A percentile compares a stretch with the other conserved stretches of the same genome.
Evolutionary conservation across 139 green algal genomes (phyloP).

Genomic region (Picochlorum sp.): DNA sequence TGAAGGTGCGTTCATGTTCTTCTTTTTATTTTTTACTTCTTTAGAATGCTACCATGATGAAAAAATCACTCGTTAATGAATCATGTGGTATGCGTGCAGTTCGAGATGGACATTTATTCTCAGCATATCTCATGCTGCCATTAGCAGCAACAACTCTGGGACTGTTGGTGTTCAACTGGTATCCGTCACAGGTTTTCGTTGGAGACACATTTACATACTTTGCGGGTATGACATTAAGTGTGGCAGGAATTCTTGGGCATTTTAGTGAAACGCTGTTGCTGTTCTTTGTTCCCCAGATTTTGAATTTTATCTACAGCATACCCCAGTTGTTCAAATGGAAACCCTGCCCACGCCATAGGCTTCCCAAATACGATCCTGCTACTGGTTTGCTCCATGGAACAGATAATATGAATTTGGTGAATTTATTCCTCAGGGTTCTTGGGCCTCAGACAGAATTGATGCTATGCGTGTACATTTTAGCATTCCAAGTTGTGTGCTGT

Average conservation of each 20-base stretch:
- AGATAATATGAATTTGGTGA: slow-evolving; percentile 94
- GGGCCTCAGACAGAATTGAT: slow-evolving; percentile 69
- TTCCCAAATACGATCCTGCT: slow-evolving; percentile 76
- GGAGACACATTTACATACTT: slow-evolving; percentile 99
- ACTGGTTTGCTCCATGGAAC: slow-evolving; percentile 67
- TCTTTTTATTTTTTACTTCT: too few relatives aligned
- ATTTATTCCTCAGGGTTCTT: slow-evolving; percentile 76
- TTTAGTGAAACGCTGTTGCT: slow-evolving; percentile 94
- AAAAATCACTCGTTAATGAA: not conserved
- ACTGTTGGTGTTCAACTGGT: slow-evolving; percentile 90
- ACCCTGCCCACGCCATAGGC: slow-evolving; percentile 85
- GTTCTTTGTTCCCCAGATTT: slow-evolving; percentile 88
- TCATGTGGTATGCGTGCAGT: slow-evolving; percentile 5
- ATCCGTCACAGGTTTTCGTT: slow-evolving; percentile 79
- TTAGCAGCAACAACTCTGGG: slow-evolving; percentile 70
- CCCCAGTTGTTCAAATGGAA: slow-evolving; percentile 96
- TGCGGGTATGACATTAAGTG: slow-evolving; percentile 94
- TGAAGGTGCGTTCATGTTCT: not conserved
- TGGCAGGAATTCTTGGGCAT: slow-evolving; percentile 95
- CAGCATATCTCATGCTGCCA: slow-evolving; percentile 81
- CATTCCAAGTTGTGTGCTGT: slow-evolving; percentile 70
- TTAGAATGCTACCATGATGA: not conserved
- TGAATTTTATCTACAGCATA: slow-evolving; percentile 97
- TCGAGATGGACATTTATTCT: slow-evolving; percentile 91
- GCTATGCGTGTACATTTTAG: slow-evolving; percentile 79